A percentile compares a stretch with the other conserved stretches of the same genome.
Evolutionary conservation across 306 rosid species (phyloP).

Genomic region (Cicer judaicum): DNA sequence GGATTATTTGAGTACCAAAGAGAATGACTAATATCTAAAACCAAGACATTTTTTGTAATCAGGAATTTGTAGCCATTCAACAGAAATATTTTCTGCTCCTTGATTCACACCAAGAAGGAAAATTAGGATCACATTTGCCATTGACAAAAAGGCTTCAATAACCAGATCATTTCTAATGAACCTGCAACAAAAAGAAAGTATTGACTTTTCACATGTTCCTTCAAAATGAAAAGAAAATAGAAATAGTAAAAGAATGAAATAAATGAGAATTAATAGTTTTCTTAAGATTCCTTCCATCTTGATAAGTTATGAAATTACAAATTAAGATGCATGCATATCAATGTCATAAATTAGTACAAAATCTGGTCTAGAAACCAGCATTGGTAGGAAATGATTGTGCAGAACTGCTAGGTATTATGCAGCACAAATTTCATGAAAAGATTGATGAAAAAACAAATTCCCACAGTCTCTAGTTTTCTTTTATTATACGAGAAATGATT

Average conservation of each 20-base stretch:
- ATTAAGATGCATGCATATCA: constrained; percentile 25
- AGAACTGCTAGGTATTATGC: constrained; percentile 5
- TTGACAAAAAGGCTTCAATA: constrained; percentile 41
- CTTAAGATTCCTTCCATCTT: constrained; percentile 20
- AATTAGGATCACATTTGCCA: constrained; percentile 36
- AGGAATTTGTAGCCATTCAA: constrained; percentile 42
- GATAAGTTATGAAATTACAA: constrained; percentile 5
- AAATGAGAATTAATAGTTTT: background rate
- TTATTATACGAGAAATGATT: background rate
- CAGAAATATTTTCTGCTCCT: constrained; percentile 50
- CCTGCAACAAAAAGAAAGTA: constrained; percentile 55
- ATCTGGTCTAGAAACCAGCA: constrained; percentile 9
- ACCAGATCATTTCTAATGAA: constrained; percentile 47
- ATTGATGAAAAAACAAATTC: background rate
- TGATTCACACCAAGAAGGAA: constrained; percentile 48
- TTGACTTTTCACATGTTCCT: constrained; percentile 10
- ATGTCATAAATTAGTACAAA: constrained; percentile 12
- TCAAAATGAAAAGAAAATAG: constrained; percentile 24
- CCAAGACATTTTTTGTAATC: constrained; percentile 46
- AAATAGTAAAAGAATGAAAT: constrained; percentile 36
- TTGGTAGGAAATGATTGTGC: constrained; percentile 11
- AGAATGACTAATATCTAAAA: constrained; percentile 45
- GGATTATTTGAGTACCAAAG: constrained; percentile 40
- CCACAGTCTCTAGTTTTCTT: background rate
- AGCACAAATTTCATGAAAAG: constrained; percentile 15